Conservation (phyloP, 768 basidiomycete genomes). For the Lactarius sp. region DNA sequence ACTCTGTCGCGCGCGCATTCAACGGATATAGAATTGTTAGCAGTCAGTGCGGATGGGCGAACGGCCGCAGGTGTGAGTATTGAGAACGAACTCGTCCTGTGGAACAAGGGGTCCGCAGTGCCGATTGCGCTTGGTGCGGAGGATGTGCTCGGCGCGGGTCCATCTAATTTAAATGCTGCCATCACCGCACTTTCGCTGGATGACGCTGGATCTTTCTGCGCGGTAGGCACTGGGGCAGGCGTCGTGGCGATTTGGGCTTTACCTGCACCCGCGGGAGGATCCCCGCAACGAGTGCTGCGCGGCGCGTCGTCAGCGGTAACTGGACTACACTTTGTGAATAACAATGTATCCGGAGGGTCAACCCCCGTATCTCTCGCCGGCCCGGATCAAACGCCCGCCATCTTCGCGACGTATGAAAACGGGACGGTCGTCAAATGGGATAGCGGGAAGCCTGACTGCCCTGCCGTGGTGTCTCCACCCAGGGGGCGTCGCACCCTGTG, state of each 20-base stretch:
- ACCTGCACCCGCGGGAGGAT: conserved; percentile 35
- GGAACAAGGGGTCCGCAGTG: conserved; percentile 46
- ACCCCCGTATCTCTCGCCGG: conserved; percentile 24
- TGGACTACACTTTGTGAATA: conserved; percentile 44
- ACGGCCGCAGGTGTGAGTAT: conserved; percentile 67
- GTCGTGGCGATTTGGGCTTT: conserved; percentile 61
- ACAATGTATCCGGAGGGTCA: conserved; percentile 22
- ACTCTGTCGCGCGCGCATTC: conserved; percentile 77
- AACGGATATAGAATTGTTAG: conserved; percentile 79
- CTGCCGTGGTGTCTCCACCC: conserved; percentile 42
- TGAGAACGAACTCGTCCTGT: conserved; percentile 71
- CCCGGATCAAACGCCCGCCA: conserved; percentile 24
- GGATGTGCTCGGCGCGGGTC: conserved; percentile 45
- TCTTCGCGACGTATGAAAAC: conserved; percentile 45
- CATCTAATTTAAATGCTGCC: conserved; percentile 44
- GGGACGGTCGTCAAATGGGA: conserved; percentile 55
- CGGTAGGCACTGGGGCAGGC: conserved; percentile 68
- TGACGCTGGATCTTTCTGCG: conserved; percentile 54
- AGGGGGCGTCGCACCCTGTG: conserved; percentile 42
- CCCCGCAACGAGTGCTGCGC: conserved; percentile 40
- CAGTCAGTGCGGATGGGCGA: conserved; percentile 61
- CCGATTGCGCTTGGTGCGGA: conserved; percentile 48
- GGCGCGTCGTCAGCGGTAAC: conserved; percentile 44
- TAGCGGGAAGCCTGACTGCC: conserved; percentile 30
- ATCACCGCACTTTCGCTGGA: conserved; percentile 63